Evolutionary conservation across 257 asterid genomes (phyloP).

Genomic region (Solanum etuberosum): DNA sequence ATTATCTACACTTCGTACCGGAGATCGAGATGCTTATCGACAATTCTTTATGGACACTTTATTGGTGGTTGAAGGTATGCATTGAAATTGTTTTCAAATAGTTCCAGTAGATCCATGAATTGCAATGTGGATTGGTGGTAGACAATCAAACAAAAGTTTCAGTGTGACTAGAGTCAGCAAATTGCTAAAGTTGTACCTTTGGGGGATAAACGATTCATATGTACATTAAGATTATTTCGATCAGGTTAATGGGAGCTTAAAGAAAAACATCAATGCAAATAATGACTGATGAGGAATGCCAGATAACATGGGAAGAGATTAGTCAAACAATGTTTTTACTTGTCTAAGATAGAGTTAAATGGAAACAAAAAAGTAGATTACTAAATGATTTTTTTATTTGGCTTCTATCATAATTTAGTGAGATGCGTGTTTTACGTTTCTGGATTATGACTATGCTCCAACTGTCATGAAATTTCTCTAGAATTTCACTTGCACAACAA

Average conservation of each 20-base stretch:
- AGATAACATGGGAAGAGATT: background rate
- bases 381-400: background rate
- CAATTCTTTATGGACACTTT: slow-evolving; percentile 65
- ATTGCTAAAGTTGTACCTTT: background rate
- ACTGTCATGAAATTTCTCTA: background rate
- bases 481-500: background rate
- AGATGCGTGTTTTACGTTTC: background rate
- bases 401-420: background rate
- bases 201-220: background rate
- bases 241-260: background rate
- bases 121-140: background rate
- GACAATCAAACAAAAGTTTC: background rate
- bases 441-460: background rate
- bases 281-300: background rate
- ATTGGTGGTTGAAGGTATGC: slow-evolving; percentile 59
- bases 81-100: background rate
- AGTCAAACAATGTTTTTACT: background rate
- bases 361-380: background rate
- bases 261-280: background rate
- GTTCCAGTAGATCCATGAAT: background rate
- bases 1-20: slow-evolving; percentile 65
- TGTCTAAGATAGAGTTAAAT: background rate
- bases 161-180: background rate
- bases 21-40: slow-evolving; percentile 81
- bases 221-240: background rate